Base-by-base conservation (phyloP, 805 yeast species). In the Metschnikowia noctiluminum region DNA sequence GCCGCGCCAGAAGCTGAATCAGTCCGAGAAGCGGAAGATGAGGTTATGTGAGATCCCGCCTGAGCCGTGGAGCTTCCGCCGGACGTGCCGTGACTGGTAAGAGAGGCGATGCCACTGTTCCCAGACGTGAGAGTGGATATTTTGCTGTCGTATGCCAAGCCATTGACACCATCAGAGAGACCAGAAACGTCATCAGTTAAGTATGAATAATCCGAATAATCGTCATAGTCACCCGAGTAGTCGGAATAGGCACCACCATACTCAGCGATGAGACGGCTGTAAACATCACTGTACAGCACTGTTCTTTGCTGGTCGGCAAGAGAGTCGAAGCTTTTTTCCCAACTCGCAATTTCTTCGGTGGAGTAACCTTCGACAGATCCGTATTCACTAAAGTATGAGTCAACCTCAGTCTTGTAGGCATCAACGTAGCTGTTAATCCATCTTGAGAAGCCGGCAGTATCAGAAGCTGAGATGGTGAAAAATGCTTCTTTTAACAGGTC, bases 341-440 rank as follows among this genome's bases (percentile, higher is more conserved):
- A 12, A 14, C 44, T 40, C 32, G 48, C 16, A n/a, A 21, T 27
- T 9, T 28, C 37, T 6, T 40, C 28, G 8, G 44, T 13, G n/a
- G 31, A 31, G 16, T 28, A 38, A 9, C 40, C 42, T 14, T 38
- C 31, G 2, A n/a, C 28, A 15, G 43, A 9, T 11, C 43, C 43
- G 28, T 38, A 16, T 7, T 35, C 16, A 13, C 27, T 16, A 11
- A 8, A 27, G 37, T 28, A 39, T 28, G 31, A 28, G 10, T 27
- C 28, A n/a, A 36, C 37, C 43, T 37, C 40, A 8, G 44, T 28
- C 43, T 45, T 39, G 43, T 45, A 45, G n/a, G 43, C 35, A 2
- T 45, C 43, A 9, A 32, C 48, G n/a, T 39, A 45, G n/a, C 35
- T 31, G 11, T 35, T 26, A 27, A 30, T 35, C 46, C 51, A 48